Percentiles rank a stretch among this genome's conserved stretches.
Conservation (phyloP, 2,329 filamentous ascomycete species). For the Alternaria sp. region DNA sequence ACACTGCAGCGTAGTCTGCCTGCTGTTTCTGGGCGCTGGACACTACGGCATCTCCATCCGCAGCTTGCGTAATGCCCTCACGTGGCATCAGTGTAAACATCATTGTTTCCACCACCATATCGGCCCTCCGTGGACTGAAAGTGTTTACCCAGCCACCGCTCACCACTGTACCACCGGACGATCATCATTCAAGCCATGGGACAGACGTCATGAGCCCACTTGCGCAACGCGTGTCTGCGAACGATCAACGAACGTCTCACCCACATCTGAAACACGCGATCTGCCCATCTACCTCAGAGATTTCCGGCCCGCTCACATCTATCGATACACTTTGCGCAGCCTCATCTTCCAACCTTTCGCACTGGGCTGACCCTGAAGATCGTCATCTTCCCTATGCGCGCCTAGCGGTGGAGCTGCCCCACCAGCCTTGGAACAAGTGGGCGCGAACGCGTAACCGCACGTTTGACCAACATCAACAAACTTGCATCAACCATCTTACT, state of each 20-base stretch:
- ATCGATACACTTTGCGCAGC: neutral
- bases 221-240: slow-evolving; percentile 8
- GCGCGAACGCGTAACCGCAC: neutral
- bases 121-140: neutral
- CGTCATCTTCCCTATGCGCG: slow-evolving; percentile 7
- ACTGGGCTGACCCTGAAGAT: slow-evolving; percentile 14
- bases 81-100: neutral
- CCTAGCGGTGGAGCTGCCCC: neutral
- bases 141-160: neutral
- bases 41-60: neutral
- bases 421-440: neutral
- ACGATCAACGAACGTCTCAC: slow-evolving; percentile 4
- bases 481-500: neutral
- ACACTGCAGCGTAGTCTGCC: neutral
- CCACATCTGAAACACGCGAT: slow-evolving; percentile 13
- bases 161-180: neutral
- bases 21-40: neutral
- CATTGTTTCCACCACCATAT: neutral
- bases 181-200: neutral
- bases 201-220: neutral
- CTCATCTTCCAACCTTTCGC: neutral
- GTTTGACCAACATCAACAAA: neutral
- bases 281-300: neutral
- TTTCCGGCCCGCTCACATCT: slow-evolving; percentile 1
- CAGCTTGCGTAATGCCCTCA: slow-evolving; percentile 1